These are phyloP conservation scores for Bipolaris gigantea DNA, from an alignment of 2,329 filamentous ascomycete species.

Conservation along the genomic window DNA sequence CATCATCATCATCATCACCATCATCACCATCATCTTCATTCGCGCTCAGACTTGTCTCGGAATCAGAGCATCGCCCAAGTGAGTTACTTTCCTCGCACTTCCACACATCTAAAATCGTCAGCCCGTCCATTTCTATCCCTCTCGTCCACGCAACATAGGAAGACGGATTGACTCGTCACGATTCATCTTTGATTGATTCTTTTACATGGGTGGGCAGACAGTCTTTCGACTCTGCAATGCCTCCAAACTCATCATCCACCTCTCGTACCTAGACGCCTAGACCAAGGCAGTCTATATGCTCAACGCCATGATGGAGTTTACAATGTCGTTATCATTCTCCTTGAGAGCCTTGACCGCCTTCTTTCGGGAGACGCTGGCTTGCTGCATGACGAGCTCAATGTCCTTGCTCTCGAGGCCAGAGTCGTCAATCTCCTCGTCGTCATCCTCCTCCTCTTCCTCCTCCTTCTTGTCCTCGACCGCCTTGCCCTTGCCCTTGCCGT, in stretches of 20 bases:
- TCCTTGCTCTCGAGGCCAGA: conserved; percentile 97
- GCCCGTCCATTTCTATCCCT: not conserved
- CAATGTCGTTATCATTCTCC: conserved; percentile 99
- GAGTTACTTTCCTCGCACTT: not conserved
- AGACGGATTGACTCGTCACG: conserved; percentile 8
- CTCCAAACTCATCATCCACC: conserved; percentile 21
- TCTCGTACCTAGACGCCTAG: conserved; percentile 13
- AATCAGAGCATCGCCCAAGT: not conserved
- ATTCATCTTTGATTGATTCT: conserved; percentile 34
- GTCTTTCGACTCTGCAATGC: conserved; percentile 18
- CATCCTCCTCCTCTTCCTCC: conserved; percentile 64
- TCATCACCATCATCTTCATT: not conserved
- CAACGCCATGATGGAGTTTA: conserved; percentile 99
- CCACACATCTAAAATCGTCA: not conserved
- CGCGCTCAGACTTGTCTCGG: not conserved
- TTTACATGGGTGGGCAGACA: conserved; percentile 24
- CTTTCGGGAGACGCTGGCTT: conserved; percentile 94
- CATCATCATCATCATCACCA: not conserved
- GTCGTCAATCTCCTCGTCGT: conserved; percentile 94
- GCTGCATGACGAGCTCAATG: conserved; percentile 98
- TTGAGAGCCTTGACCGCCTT: conserved; percentile 98
- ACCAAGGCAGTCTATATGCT: conserved; percentile 51
- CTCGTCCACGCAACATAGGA: not conserved
- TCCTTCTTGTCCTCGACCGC: conserved; percentile 61
- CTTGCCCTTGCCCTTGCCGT: conserved; percentile 68